phyloP scores from a whole-genome alignment of 2,329 filamentous ascomycete species.

The Berkeleyomyces basicola region DNA sequence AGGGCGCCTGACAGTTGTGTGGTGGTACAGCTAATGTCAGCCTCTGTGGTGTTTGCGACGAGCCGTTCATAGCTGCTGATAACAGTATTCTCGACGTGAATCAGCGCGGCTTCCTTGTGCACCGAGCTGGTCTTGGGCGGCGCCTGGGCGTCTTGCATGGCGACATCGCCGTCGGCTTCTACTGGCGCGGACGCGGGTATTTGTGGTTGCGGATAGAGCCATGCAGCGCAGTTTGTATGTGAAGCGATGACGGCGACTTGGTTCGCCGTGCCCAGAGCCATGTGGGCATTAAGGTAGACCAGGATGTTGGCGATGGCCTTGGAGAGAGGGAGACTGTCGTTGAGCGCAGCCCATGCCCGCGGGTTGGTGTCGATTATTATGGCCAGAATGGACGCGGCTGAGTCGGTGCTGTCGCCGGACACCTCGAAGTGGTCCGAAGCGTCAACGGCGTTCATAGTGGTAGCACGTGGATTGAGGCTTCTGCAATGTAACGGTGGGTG shows the following conservation, averaged over 20 bases:
- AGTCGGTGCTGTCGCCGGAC: slow-evolving; percentile 24
- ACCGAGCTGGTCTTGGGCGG: slow-evolving; percentile 31
- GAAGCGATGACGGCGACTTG: slow-evolving; percentile 83
- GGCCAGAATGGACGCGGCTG: slow-evolving; percentile 64
- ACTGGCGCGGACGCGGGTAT: slow-evolving; percentile 16
- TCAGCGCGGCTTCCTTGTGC: slow-evolving; percentile 91
- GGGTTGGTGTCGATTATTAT: slow-evolving; percentile 95
- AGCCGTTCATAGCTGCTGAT: slow-evolving; percentile 58
- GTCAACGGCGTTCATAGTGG: slow-evolving; percentile 36
- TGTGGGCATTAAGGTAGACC: slow-evolving; percentile 91
- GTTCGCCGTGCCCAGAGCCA: slow-evolving; percentile 86
- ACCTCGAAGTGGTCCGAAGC: slow-evolving; percentile 42
- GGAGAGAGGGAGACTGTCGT: slow-evolving; percentile 58
- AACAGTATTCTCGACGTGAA: slow-evolving; percentile 68
- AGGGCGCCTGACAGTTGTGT: slow-evolving; percentile 84
- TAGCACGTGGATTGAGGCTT: not conserved
- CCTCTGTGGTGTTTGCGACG: slow-evolving; percentile 47
- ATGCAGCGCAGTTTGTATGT: slow-evolving; percentile 70
- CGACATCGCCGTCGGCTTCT: slow-evolving; percentile 33
- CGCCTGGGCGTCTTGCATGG: slow-evolving; percentile 36
- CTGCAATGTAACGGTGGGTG: too few relatives aligned
- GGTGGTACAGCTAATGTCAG: slow-evolving; percentile 54
- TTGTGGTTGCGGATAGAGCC: slow-evolving; percentile 58
- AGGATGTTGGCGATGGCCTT: slow-evolving; percentile 76
- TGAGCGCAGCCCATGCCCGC: slow-evolving; percentile 73